phyloP scores from a whole-genome alignment of 371 early-diverging fungal species.

The Gilbertella persicaria region DNA sequence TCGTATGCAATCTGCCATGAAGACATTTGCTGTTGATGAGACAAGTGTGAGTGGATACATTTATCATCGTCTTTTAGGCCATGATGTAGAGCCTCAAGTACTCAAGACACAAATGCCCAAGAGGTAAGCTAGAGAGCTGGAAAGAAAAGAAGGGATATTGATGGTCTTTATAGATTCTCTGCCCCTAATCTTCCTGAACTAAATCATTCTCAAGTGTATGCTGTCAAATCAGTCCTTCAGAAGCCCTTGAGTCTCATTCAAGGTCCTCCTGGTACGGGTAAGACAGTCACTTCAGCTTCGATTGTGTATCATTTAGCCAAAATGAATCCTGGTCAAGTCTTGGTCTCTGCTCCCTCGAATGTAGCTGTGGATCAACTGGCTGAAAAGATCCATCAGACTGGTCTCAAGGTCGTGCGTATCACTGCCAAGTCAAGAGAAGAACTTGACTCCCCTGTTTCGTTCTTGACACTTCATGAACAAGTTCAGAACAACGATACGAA shows the following conservation, averaged over 20 bases:
- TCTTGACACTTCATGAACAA: constrained; percentile 94
- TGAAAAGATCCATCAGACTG: constrained; percentile 94
- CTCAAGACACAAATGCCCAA: constrained; percentile 81
- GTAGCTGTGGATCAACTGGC: constrained; percentile 99
- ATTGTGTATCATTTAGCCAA: constrained; percentile 97
- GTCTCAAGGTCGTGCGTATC: constrained; percentile 94
- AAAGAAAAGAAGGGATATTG: no score
- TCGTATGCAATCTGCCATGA: constrained; percentile 94
- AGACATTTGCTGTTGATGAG: constrained; percentile 94
- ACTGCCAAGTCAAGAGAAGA: constrained; percentile 95
- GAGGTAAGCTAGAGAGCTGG: constrained; percentile 40
- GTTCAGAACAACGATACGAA: constrained; percentile 91
- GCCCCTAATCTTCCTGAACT: constrained; percentile 94
- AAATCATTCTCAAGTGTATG: constrained; percentile 97
- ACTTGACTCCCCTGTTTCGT: constrained; percentile 88
- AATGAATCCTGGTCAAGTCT: constrained; percentile 88
- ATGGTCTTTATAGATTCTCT: constrained; percentile 55
- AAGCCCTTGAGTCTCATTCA: constrained; percentile 96
- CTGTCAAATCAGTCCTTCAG: constrained; percentile 90
- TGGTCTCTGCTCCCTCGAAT: constrained; percentile 99
- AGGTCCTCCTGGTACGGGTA: constrained; percentile 98
- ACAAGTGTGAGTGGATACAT: constrained; percentile 93
- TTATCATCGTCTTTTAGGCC: constrained; percentile 91
- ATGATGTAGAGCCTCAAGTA: constrained; percentile 85
- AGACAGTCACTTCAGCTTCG: constrained; percentile 97